Evolutionary conservation across 2,329 filamentous ascomycete genomes (phyloP).

Genomic region (Colletotrichum gloeosporioides): DNA sequence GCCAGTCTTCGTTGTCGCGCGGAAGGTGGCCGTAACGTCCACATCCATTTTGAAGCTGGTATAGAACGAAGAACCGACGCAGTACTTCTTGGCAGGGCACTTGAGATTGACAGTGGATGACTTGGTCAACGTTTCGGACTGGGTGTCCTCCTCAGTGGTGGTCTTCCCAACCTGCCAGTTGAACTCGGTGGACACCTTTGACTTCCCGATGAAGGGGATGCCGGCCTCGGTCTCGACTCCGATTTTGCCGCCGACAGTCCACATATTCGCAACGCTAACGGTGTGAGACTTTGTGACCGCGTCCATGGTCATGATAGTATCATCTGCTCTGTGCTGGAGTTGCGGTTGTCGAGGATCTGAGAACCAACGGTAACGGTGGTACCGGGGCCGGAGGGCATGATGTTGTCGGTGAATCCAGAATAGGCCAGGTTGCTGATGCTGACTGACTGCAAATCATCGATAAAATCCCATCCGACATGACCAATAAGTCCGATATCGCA

Average conservation of each 20-base stretch:
- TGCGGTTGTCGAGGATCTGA: constrained; percentile 23
- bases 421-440: constrained; percentile 22
- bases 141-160: neutral
- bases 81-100: constrained; percentile 21
- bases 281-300: constrained; percentile 16
- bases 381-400: constrained; percentile 17
- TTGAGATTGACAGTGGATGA: constrained; percentile 19
- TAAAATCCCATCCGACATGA: constrained; percentile 18
- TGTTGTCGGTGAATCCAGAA: constrained; percentile 16
- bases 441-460: constrained; percentile 23
- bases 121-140: constrained; percentile 9
- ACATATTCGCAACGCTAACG: neutral
- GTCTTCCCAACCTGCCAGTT: constrained; percentile 13
- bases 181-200: neutral
- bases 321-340: constrained; percentile 17
- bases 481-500: constrained; percentile 14
- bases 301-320: constrained; percentile 18
- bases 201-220: constrained; percentile 5
- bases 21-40: constrained; percentile 20
- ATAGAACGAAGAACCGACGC: constrained; percentile 20
- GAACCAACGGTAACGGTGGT: constrained; percentile 20
- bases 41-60: constrained; percentile 22
- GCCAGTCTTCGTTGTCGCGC: constrained; percentile 13
- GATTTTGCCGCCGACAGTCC: constrained; percentile 7
- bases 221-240: constrained; percentile 6